phyloP scores from a whole-genome alignment of 2,329 filamentous ascomycete species.

The Botrytis elliptica region DNA sequence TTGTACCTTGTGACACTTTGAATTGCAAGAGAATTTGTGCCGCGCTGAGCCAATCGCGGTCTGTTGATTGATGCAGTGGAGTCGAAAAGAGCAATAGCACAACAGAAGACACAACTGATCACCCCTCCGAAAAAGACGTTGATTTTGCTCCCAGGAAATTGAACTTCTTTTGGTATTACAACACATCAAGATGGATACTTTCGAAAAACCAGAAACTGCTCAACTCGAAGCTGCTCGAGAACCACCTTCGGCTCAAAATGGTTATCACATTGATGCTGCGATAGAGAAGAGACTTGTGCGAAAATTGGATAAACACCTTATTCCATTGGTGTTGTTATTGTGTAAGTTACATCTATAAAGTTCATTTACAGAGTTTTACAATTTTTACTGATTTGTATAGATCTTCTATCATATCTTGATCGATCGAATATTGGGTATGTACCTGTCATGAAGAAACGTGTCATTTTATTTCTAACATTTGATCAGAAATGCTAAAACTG shows the following conservation, averaged over 20 bases:
- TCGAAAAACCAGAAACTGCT: background rate
- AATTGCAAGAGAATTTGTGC: constrained; percentile 23
- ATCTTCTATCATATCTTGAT: constrained; percentile 49
- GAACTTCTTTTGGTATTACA: background rate
- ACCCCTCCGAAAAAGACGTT: background rate
- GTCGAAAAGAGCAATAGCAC: background rate
- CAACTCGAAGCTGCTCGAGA: constrained; percentile 9
- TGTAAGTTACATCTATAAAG: constrained; percentile 15
- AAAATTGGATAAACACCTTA: constrained; percentile 59
- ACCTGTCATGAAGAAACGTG: background rate
- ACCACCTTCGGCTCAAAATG: constrained; percentile 7
- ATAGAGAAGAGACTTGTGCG: constrained; percentile 51
- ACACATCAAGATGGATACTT: constrained; percentile 1
- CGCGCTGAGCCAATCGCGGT: background rate
- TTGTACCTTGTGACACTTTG: background rate
- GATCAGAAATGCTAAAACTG: constrained; percentile 51
- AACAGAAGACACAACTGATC: too few relatives aligned
- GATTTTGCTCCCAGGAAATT: background rate
- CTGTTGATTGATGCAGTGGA: background rate
- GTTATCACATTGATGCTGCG: constrained; percentile 5
- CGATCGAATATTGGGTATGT: constrained; percentile 49
- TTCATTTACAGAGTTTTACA: background rate
- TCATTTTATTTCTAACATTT: background rate
- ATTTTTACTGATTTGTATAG: constrained; percentile 31
- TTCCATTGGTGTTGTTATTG: constrained; percentile 39